Base-by-base conservation (phyloP, 2,329 filamentous ascomycete species). In the Fusarium brevicatenulatum region DNA sequence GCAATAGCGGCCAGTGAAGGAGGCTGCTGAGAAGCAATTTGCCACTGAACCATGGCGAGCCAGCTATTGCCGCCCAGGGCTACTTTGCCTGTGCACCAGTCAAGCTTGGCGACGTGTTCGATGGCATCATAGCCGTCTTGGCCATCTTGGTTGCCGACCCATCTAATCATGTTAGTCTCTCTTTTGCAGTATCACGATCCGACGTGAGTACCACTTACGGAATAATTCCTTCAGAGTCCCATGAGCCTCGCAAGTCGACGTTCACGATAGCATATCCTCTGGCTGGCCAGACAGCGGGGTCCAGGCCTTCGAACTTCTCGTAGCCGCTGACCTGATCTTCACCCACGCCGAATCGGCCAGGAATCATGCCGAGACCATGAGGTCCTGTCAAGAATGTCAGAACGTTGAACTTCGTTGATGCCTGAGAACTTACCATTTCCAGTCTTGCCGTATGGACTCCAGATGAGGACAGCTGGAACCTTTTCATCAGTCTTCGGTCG, bases 361-460 rank as follows among this genome's bases (percentile, higher is more conserved):
- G 46, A 15, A 65, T 53, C 62, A 65, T 65, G 2, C 40, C 57
- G 4, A 65, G 57, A 3, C 62, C 46, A 18, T 65, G 56, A 7
- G 62, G 56, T 0, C 62, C 63, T 65, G 2, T 18, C 8, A 10
- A 10, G 1, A 15, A 9, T 5, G 9, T 23, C 9, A 43, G 23
- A 2, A 9, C 2, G 4, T 2, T 23, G 7, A 9, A 13, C 15
- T 1, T 7, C 4, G 0, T 34, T 7, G 12, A 0, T 0, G 5
- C 3, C 9, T n/a, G 10, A 19, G 30, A 19, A 8, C n/a, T 10
- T 30, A 52, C 47, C 63, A 42, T 63, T 63, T 39, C 63, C 63
- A 18, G 57, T 63, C 36, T 66, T 66, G 21, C 63, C 63, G 13
- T 66, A 63, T 5, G 63, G 63, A 16, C 49, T 46, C 58, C 63